Evolutionary conservation across 2,329 filamentous ascomycete species (phyloP).

Genomic region (Lachnellula cervina): DNA sequence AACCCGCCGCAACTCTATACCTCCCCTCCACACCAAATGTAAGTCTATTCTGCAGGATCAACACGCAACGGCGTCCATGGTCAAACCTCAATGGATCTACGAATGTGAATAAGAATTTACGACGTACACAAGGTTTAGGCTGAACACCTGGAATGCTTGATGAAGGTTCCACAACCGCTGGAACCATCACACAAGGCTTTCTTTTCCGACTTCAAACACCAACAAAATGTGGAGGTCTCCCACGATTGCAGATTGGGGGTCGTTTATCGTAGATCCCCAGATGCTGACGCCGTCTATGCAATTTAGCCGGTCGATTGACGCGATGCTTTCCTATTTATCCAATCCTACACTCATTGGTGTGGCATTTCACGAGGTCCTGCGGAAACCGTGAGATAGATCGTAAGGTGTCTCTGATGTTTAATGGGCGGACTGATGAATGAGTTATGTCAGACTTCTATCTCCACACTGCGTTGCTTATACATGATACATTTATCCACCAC

Average conservation of each 20-base stretch:
- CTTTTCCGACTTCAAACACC: too few species aligned
- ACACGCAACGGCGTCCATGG: neutral
- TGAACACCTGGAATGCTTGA: neutral
- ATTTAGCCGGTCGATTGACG: too few species aligned
- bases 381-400: neutral
- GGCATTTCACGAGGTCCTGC: neutral
- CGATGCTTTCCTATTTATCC: neutral
- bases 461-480: neutral
- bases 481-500: slow-evolving; percentile 9
- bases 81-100: neutral
- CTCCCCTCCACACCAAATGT: neutral
- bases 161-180: neutral
- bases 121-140: neutral
- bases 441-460: neutral
- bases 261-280: too few species aligned
- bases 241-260: too few species aligned
- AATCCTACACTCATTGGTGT: neutral
- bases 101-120: neutral
- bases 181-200: neutral
- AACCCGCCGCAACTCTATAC: too few species aligned
- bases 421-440: neutral
- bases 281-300: too few species aligned
- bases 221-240: too few species aligned
- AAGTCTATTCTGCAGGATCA: neutral
- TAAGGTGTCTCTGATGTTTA: slow-evolving; percentile 1